Conservation (phyloP, 2,329 filamentous ascomycete species). For the Hymenoscyphus albidus region DNA sequence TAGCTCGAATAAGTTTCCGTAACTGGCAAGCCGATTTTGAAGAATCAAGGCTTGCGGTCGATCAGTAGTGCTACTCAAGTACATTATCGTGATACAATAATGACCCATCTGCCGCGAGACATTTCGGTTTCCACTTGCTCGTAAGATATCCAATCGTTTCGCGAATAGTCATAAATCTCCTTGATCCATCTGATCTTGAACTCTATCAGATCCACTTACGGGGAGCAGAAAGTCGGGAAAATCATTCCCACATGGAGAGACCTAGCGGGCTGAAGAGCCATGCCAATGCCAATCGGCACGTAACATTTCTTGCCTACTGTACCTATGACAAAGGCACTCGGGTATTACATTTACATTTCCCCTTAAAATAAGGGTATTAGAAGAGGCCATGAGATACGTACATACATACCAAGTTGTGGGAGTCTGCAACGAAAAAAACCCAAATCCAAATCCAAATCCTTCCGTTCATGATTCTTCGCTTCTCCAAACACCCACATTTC, state of each 20-base stretch:
- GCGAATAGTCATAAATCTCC: neutral
- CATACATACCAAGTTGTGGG: neutral
- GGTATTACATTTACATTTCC: neutral
- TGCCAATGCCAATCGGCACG: neutral
- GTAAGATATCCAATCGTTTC: constrained; percentile 1
- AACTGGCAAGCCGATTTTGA: neutral
- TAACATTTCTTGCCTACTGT: neutral
- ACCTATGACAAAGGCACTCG: neutral
- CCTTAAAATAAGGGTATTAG: constrained; percentile 1
- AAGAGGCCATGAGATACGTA: neutral
- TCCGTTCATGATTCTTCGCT: neutral
- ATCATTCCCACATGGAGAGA: neutral
- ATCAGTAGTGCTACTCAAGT: neutral
- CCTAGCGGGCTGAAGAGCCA: neutral
- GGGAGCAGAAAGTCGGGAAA: neutral
- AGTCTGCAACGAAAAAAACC: neutral
- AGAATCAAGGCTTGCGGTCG: neutral
- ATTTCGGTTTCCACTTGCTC: neutral
- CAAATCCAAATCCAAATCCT: neutral
- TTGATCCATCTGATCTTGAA: neutral
- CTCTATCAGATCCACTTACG: neutral
- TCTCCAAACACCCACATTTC: neutral
- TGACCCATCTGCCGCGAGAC: neutral
- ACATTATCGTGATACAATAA: neutral
- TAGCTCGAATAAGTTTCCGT: neutral